Conservation (phyloP, 148 eudicot genomes). For the Linanthus parryae region DNA sequence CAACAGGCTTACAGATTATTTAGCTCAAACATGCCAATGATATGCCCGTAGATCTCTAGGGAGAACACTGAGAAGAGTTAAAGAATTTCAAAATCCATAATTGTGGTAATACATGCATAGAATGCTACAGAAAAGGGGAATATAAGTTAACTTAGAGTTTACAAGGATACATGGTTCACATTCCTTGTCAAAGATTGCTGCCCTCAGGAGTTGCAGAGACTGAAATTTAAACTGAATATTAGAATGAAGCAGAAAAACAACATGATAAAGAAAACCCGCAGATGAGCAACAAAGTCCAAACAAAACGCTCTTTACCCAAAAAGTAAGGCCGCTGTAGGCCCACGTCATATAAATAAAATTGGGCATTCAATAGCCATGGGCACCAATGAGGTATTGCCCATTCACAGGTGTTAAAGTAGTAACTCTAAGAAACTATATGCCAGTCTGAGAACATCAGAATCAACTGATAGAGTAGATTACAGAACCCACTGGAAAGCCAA, state of each 20-base stretch:
- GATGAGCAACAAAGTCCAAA: too few species aligned
- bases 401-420: too few species aligned
- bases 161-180: conserved; percentile 87
- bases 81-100: conserved; percentile 28
- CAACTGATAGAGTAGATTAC: too few species aligned
- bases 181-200: conserved; percentile 77
- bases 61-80: conserved; percentile 72
- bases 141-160: conserved; percentile 6
- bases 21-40: conserved; percentile 96
- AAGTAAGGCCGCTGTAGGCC: too few species aligned
- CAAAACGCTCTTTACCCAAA: too few species aligned
- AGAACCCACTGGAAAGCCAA: too few species aligned
- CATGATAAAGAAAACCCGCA: too few species aligned
- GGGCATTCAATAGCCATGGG: too few species aligned
- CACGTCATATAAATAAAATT: too few species aligned
- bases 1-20: conserved; percentile 97
- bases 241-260: neutral
- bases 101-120: neutral
- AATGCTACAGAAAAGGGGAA: neutral
- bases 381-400: too few species aligned
- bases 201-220: conserved; percentile 86
- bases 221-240: conserved; percentile 23
- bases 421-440: too few species aligned
- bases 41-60: conserved; percentile 79
- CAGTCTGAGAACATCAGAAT: too few species aligned